Base-by-base conservation (phyloP, 768 basidiomycete genomes). In the Pulveroboletus sp. region DNA sequence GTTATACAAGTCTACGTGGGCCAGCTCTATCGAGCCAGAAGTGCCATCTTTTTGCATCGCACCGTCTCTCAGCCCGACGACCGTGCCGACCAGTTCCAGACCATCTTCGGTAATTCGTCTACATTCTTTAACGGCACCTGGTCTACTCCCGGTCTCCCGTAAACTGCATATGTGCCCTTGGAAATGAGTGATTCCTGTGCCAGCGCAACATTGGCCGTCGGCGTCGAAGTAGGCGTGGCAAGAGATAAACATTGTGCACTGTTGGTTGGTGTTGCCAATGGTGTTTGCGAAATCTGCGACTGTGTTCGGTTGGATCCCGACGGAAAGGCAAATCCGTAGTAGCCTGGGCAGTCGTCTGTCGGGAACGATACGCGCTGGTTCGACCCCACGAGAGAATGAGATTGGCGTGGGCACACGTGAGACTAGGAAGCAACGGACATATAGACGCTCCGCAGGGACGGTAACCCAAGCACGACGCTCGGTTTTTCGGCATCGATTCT, bases 321-420 rank as follows among this genome's bases (percentile, higher is more conserved):
- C 2, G 57, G 63, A 33, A 69, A 67, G 6, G 67, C 66, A 27
- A 67, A 67, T 28, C 66, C 66, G 12, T 69, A 67, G 38, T 65
- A 65, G 6, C 57, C 66, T 3, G 66, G 66, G 39, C 66, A 69
- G 30, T 43, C 31, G 4, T 39, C 63, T 4, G 61, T 67, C 6
- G 63, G 66, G 46, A 67, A 69, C 67, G 65, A 47, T 67, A 69
- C 12, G 66, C 68, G 4, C 66, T 67, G 28, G 3, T 3, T 32
- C 14, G 6, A 26, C 21, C 21, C 15, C 24, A 24, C 8, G 24
- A 35, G 42, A 14, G 2, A 21, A 35, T 57, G 30, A 43, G 37
- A 43, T 27, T 12, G 17, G 15, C 3, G 17, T n/a, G 8, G 33
- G 14, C 31, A 26, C 2, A 26, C 18, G 6, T 17, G 6, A 6